Evolutionary conservation across 176 grass and related monocot species (phyloP), one percentile per base, ranked within the genome.

Genomic region (Juncus effusus): DNA sequence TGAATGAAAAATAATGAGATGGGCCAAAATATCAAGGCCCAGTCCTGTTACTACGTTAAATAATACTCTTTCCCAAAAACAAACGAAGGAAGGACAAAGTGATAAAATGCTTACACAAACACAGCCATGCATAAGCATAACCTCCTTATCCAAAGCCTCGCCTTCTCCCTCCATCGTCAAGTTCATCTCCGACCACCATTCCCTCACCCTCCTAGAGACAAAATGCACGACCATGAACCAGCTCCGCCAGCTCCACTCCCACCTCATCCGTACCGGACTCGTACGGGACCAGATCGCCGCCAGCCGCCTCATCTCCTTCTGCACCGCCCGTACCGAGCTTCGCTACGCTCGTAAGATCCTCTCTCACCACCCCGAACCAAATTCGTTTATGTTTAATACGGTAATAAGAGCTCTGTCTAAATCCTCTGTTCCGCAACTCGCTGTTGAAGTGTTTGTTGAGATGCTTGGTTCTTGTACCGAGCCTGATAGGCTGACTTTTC

Each of bases 361-460:
- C 36, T 76, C 74, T 59, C 72, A 89, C 61, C 79, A 80, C 61
- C 82, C 69, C 42, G 15, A 15, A 12, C 77, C 79, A 38, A 95
- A 89, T 62, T 56, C 90, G 40, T 95, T 90, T 78, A 90, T 84
- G 86, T 95, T 76, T 76, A 86, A 89, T 73, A 81, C 80, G 74
- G 63, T 80, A 62, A 95, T 95, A 13, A 35, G 86, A 13, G 83
- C 73, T 19, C 70, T 95, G 9, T 76, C 86, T 56, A 73, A 81
- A 15, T 76, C 82, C 10, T 74, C 80, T 7, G 38, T 74, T 0
- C 83, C 86, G 0, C 73, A 65, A 56, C 14, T 79, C 0, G 86
- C 86, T 15, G 11, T 90, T 3, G 50, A 55, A 38, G 62, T 86
- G 40, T 95, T 95, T 53, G 7, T 81, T 4, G 71, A 81, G 39